Evolutionary conservation across 768 basidiomycete species (phyloP), one percentile per base, ranked within the genome.

Genomic region (Boletus rufocinnamomeus): DNA sequence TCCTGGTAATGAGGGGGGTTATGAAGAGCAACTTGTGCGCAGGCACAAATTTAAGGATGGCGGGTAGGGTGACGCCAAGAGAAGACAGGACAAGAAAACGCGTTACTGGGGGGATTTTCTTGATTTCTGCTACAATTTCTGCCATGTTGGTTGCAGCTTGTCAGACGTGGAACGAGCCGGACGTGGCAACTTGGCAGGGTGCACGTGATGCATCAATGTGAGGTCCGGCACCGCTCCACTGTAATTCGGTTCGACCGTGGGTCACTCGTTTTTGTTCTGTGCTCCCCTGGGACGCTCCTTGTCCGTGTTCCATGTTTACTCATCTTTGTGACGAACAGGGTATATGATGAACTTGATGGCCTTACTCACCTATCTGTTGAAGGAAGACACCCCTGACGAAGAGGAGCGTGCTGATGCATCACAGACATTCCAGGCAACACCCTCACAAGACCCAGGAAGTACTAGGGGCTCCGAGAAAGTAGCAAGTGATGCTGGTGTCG

Each of bases 41-140:
- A 8, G 80, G 73, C 25, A 91, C 65, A 3, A 90, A 56, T 14
- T 81, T 74, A 63, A 86, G 70, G 60, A 89, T 68, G 28, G 81
- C 75, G 0, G 89, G 81, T 2, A 86, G 23, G 0, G 91, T 83
- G 40, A 91, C 76, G 0, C 74, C 83, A 3, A 90, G 66, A 2
- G 84, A 82, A 2, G 89, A 87, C 23, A 74, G 76, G 57, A 83
- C 79, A 7, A 91, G 70, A 55, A 86, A 84, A 34, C 93, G 84
- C 6, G 93, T 93, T 38, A 95, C 87, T 35, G 88, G 88, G 0
- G 93, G 92, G 1, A 94, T 90, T 76, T 91, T 93, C 65, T 79
- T 83, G 52, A 93, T 72, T 75, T 93, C 88, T 23, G 82, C 77
- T 3, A 80, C 25, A 38, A 85, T 66, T 19, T 76, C 74, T 51